phyloP scores from a whole-genome alignment of 2,329 filamentous ascomycete species.

The Botrytis paeoniae region DNA sequence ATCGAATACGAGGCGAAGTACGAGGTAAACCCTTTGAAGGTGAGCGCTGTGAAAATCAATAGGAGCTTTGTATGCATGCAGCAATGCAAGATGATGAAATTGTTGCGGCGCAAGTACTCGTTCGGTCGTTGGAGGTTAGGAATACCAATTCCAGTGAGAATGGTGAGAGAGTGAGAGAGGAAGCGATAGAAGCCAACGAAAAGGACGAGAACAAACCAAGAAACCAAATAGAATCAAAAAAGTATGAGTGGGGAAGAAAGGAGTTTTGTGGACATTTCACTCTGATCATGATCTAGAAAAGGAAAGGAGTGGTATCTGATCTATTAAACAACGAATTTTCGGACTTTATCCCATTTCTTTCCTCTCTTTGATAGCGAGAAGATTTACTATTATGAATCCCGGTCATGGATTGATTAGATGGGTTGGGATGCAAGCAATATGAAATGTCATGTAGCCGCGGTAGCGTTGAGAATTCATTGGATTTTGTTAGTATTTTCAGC shows the following conservation, averaged over 20 bases:
- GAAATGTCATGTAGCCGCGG: neutral
- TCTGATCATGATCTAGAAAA: conserved; percentile 1
- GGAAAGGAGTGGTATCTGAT: neutral
- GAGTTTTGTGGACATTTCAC: neutral
- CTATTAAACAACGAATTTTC: neutral
- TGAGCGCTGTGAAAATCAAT: neutral
- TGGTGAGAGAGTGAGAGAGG: neutral
- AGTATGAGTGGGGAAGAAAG: neutral
- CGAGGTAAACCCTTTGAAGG: neutral
- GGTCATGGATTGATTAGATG: neutral
- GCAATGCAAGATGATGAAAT: conserved; percentile 6
- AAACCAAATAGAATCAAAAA: neutral
- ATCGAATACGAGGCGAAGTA: neutral
- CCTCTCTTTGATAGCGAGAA: neutral
- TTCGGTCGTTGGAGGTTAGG: neutral
- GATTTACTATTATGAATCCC: neutral
- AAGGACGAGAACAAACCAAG: neutral
- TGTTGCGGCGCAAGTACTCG: neutral
- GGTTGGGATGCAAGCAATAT: neutral
- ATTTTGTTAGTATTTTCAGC: neutral
- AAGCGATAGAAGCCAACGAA: neutral
- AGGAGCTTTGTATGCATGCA: neutral
- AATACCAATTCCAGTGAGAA: neutral
- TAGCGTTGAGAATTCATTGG: neutral
- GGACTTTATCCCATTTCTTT: neutral